Evolutionary conservation across 2,329 filamentous ascomycete genomes (phyloP), one percentile per base, ranked within the genome.

Genomic region (Sarocladium kiliense): DNA sequence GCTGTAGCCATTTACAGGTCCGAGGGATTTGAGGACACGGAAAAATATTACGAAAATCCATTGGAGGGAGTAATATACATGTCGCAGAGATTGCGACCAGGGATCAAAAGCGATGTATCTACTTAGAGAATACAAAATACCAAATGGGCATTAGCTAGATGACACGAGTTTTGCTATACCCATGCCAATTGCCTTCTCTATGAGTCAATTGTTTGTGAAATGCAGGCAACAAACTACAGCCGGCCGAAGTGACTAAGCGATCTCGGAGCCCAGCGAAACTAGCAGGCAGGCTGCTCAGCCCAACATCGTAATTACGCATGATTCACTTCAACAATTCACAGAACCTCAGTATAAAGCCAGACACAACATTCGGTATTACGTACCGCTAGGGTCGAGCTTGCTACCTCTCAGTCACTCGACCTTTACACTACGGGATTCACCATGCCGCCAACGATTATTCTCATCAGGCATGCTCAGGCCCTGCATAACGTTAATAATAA

Each of bases 391-490:
- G n/a, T n/a, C n/a, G n/a, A n/a, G n/a, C n/a, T n/a, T n/a, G n/a
- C n/a, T n/a, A n/a, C n/a, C n/a, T n/a, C n/a, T n/a, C n/a, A n/a
- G n/a, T n/a, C n/a, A n/a, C n/a, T n/a, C n/a, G n/a, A n/a, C n/a
- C n/a, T n/a, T n/a, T n/a, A n/a, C n/a, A n/a, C n/a, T n/a, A n/a
- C n/a, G n/a, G n/a, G n/a, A n/a, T n/a, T 4, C 26, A 47, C 19
- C 27, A 82, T 83, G 80, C 65, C 79, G 53, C 79, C 79, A 1
- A 80, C 74, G 0, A 63, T 97, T 57, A 88, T 97, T 61, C 77
- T 97, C 65, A 86, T 97, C 65, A 88, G 93, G 62, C 93, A 97
- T 78, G 93, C 89, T 16, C 89, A 97, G 70, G 80, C 76, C 9
- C 64, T 75, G n/a, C 80, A 84, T 65, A 84, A 84, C 57, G 69